These are phyloP conservation scores for Haplosporangium sp. DNA, from an alignment of 371 early-diverging fungal genomes.

Conservation along the genomic window DNA sequence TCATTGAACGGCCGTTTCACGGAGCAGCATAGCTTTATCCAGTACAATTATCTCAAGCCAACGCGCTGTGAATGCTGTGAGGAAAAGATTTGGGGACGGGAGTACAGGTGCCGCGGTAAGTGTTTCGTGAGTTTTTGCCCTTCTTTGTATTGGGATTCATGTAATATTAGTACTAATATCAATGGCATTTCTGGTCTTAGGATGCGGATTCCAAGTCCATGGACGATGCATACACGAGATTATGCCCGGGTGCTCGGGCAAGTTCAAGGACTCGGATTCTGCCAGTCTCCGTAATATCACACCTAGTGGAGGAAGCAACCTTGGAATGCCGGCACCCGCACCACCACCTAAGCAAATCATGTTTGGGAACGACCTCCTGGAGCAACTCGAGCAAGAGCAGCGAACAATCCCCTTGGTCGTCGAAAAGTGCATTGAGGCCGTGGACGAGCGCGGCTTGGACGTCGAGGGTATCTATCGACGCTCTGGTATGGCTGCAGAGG, in stretches of 20 bases:
- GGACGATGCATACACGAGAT: slow-evolving; percentile 61
- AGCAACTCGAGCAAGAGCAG: slow-evolving; percentile 65
- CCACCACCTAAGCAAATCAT: slow-evolving; percentile 54
- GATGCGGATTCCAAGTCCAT: slow-evolving; percentile 72
- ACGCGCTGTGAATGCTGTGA: slow-evolving; percentile 85
- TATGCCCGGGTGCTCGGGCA: slow-evolving; percentile 26
- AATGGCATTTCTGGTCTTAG: slow-evolving; percentile 14
- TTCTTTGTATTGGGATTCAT: too few species aligned
- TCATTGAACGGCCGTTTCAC: slow-evolving; percentile 39
- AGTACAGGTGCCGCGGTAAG: slow-evolving; percentile 77
- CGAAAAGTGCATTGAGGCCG: slow-evolving; percentile 78
- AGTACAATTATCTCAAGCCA: slow-evolving; percentile 73
- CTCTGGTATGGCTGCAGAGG: slow-evolving; percentile 89
- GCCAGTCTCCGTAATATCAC: slow-evolving; percentile 25
- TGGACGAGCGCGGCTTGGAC: slow-evolving; percentile 76
- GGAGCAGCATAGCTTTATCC: slow-evolving; percentile 71
- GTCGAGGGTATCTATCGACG: slow-evolving; percentile 95
- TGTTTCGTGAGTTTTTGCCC: neutral
- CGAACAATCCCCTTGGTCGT: slow-evolving; percentile 80
- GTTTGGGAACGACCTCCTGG: slow-evolving; percentile 70
- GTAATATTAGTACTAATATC: too few species aligned
- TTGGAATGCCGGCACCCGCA: slow-evolving; percentile 21
- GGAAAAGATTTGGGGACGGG: slow-evolving; percentile 87
- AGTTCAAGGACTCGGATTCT: slow-evolving; percentile 31
- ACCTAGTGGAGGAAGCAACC: slow-evolving; percentile 23